Base-by-base conservation (phyloP, 2,329 filamentous ascomycete genomes). In the Didymella sp. region DNA sequence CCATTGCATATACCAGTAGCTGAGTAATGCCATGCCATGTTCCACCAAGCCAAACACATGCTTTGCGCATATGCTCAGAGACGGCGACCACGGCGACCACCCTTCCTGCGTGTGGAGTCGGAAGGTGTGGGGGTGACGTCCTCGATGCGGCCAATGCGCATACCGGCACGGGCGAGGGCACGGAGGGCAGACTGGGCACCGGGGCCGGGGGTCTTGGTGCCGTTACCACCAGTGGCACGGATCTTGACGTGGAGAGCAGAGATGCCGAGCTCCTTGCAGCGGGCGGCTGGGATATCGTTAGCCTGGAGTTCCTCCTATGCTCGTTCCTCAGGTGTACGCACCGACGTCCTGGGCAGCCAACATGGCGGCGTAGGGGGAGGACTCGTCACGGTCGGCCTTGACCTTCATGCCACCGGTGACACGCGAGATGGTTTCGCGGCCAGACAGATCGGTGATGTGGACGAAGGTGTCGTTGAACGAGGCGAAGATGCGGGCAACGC, bases 351-450 rank as follows among this genome's bases (percentile, higher is more conserved):
- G 95, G 71, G 95, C 95, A 84, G 95, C 95, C 91, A 99, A 93
- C 95, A 99, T 99, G 84, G 95, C 95, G 77, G 95, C 95, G 87
- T 99, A 99, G 76, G 95, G 95, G 73, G 95, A 98, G 77, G 94
- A 98, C 87, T 99, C 95, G 85, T 99, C 95, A 87, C 95, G 94
- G 80, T 99, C 74, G 56, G 73, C 73, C 70, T 99, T 99, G 88
- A 99, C 95, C 88, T 99, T 99, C 95, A 99, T 99, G 80, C 96
- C 96, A 85, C 96, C 95, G 77, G 96, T 99, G 74, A 99, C 94
- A 91, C 95, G 93, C 88, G 88, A 91, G 86, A 99, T 97, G 84
- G 96, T 99, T 90, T 99, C 95, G 84, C 95, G 95, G 85, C 95
- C 95, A 84, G 79, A 80, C 81, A 99, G 92, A 96, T 98, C 95